Evolutionary conservation across 495 filamentous ascomycete genomes (phyloP).

Genomic region (Talaromyces thailandensis): DNA sequence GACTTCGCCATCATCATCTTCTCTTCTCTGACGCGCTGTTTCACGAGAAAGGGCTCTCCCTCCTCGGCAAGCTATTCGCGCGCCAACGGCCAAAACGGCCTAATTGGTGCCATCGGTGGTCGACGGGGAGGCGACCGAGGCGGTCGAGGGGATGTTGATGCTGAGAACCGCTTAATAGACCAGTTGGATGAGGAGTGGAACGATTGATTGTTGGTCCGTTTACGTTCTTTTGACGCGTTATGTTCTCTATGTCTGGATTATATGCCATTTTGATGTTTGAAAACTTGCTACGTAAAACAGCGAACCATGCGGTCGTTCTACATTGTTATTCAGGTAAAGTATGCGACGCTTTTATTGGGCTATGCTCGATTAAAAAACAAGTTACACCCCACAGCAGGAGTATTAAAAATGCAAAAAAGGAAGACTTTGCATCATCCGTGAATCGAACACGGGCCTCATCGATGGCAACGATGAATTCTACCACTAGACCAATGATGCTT

Average conservation of each 20-base stretch:
- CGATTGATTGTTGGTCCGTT: constrained; percentile 15
- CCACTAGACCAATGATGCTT: constrained; percentile 50
- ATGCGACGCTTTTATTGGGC: no score
- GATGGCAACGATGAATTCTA: constrained; percentile 54
- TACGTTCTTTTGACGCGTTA: not conserved
- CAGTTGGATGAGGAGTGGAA: constrained; percentile 88
- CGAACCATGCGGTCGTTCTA: not conserved
- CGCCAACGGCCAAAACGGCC: constrained; percentile 24
- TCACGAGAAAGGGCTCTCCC: constrained; percentile 37
- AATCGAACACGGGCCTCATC: constrained; percentile 53
- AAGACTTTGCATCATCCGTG: constrained; percentile 39
- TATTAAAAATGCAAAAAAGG: not conserved
- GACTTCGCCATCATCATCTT: constrained; percentile 74
- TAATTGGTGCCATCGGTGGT: constrained; percentile 28
- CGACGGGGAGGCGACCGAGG: constrained; percentile 33
- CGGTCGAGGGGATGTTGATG: constrained; percentile 50
- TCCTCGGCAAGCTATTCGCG: constrained; percentile 54
- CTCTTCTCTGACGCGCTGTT: constrained; percentile 61
- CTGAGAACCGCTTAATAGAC: constrained; percentile 90
- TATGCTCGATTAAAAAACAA: no score
- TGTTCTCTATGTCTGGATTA: not conserved
- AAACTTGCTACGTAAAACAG: not conserved
- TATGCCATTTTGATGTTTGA: not conserved
- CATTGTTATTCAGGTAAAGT: no score
- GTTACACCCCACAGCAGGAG: not conserved